Base-by-base conservation (phyloP, 768 basidiomycete species). In the Coprinopsis cinerea region DNA sequence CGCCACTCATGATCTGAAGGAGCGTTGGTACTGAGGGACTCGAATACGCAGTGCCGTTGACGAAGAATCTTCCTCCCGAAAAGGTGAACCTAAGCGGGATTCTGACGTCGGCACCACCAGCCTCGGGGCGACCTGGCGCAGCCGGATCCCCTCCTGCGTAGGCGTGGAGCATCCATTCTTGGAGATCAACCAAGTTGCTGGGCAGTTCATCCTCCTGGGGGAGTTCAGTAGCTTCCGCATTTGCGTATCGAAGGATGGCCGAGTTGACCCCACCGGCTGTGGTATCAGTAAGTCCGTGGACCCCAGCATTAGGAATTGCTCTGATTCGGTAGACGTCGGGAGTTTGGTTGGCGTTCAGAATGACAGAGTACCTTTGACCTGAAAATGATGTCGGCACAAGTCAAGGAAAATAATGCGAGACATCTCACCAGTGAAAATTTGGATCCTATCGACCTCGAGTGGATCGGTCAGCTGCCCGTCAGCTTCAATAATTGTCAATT, bases 261-360 rank as follows among this genome's bases (percentile, higher is more conserved):
- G 74, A 77, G 59, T 78, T 81, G 18, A 75, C 54, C 15, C 78
- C 78, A 15, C 59, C 57, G 58, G 78, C 81, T 17, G 75, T 54
- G 15, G 77, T 78, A 13, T 58, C 57, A 10, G 30, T 17, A 35
- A 53, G 39, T 23, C 30, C n/a, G 6, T 15, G n/a, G 17, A 18
- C 23, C 7, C 49, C 52, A 7, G 52, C 42, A 20, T 37, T 49
- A 5, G 59, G 61, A 14, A 57, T 51, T 2, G 61, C 60, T 17
- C 58, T 48, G 30, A 66, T 62, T 56, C 62, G 67, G 52, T 72
- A 71, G 56, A 68, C 68, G 35, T 49, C 62, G 5, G 65, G 49
- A 17, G 50, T 37, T 39, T 67, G 63, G 42, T 67, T 55, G 15
- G 67, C 59, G 26, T 44, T 59, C 2, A 74, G 52, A 9, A 75